phyloP scores from a whole-genome alignment of 495 filamentous ascomycete genomes.

The Lasiosphaeria miniovina region DNA sequence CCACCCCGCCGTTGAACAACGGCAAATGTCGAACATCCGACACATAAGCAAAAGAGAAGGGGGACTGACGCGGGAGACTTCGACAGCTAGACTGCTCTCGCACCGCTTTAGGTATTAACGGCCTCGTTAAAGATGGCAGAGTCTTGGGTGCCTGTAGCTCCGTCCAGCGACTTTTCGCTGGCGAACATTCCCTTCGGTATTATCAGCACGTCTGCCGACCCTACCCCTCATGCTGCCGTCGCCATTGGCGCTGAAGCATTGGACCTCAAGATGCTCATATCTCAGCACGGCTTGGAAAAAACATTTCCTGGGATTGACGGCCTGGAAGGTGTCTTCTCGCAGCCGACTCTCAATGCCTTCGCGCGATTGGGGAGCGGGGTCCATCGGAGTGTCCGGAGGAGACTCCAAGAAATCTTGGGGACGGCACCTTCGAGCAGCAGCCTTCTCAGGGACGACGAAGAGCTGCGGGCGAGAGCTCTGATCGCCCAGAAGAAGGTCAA shows the following conservation, averaged over 20 bases:
- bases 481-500: conserved; percentile 57
- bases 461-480: conserved; percentile 29
- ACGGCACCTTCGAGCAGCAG: conserved; percentile 40
- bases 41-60: too few species aligned
- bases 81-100: too few species aligned
- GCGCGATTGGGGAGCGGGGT: conserved; percentile 70
- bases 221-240: conserved; percentile 63
- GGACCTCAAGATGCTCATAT: conserved; percentile 64
- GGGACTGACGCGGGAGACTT: too few species aligned
- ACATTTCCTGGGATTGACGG: conserved; percentile 55
- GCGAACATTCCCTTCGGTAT: conserved; percentile 93
- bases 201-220: conserved; percentile 57
- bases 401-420: conserved; percentile 69
- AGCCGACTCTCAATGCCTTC: conserved; percentile 77
- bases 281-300: conserved; percentile 55
- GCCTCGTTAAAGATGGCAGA: conserved; percentile 16
- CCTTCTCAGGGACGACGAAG: conserved; percentile 36
- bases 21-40: too few species aligned
- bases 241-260: conserved; percentile 77
- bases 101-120: too few species aligned
- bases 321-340: conserved; percentile 60
- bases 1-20: too few species aligned
- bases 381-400: conserved; percentile 68
- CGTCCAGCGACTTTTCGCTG: conserved; percentile 65
- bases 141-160: conserved; percentile 38